Base-by-base conservation (phyloP, 2,329 filamentous ascomycete genomes). In the Colletotrichum kahawae region DNA sequence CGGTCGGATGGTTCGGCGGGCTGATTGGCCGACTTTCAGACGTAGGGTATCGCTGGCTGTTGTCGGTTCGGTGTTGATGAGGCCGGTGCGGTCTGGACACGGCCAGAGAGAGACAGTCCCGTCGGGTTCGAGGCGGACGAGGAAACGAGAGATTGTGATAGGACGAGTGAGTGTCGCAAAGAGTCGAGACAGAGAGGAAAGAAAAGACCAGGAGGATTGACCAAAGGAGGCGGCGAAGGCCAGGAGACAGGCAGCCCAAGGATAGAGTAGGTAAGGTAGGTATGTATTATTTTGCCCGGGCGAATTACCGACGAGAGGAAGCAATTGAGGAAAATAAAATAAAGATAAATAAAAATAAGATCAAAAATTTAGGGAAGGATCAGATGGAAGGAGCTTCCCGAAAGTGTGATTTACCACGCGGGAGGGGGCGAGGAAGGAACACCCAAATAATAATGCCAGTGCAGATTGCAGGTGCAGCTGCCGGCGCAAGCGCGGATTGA, bases 401-500 rank as follows among this genome's bases (percentile, higher is more conserved):
- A 59, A n/a, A 31, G 31, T 38, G 27, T 66, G n/a, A 33, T 60
- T 54, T 51, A 36, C 24, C 27, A 38, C 18, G 29, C 18, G 57
- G 33, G 38, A 36, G 71, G 59, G 43, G 21, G 43, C 43, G 43
- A 51, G 66, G 71, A 74, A 54, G 51, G 67, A 65, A 29, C 36
- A 18, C 24, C 43, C n/a, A 51, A 24, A 51, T 51, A n/a, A 69
- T 31, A 33, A 48, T 63, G 62, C 68, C 48, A 24, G 51, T 67
- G 72, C 56, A 72, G 56, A 60, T 51, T 51, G 71, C 71, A 70
- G 66, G 60, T 60, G 70, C 64, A 63, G 67, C 21, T 65, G 36
- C 43, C 36, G 48, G 51, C 38, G 60, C 67, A 59, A 54, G 29
- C 48, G 29, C 57, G 56, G 51, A 51, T 16, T 56, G 27, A 7